Percentiles rank a stretch among this genome's conserved stretches.
phyloP scores from a whole-genome alignment of 345 rosid genomes.

The Erysimum cheiranthoides region DNA sequence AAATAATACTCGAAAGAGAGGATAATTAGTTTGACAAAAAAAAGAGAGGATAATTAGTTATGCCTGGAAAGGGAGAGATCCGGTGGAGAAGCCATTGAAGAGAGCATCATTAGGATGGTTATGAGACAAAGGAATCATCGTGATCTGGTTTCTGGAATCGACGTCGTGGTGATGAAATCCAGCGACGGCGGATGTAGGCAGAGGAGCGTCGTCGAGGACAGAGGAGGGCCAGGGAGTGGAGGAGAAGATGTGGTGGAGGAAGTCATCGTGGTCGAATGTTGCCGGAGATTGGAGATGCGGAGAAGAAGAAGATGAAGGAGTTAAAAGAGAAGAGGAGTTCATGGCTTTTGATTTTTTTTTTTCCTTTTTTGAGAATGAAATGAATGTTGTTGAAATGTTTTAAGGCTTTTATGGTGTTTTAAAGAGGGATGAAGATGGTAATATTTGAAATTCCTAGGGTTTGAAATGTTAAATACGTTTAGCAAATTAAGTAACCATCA shows the following conservation, averaged over 20 bases:
- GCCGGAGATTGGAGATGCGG: constrained; percentile 41
- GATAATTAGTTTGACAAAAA: background rate
- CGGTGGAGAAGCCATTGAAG: constrained; percentile 64
- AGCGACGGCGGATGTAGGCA: constrained; percentile 24
- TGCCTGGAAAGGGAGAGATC: constrained; percentile 75
- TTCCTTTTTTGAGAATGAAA: constrained; percentile 7
- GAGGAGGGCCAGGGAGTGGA: constrained; percentile 58
- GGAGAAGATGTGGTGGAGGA: constrained; percentile 82
- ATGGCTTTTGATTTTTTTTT: background rate
- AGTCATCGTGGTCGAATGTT: constrained; percentile 62
- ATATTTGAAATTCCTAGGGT: constrained; percentile 20
- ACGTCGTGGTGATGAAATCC: constrained; percentile 46
- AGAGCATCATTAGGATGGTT: constrained; percentile 52
- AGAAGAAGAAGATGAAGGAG: constrained; percentile 43
- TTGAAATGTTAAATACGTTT: background rate
- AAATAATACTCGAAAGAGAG: background rate
- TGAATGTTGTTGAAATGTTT: constrained; percentile 24
- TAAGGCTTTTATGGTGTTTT: constrained; percentile 29
- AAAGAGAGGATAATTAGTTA: background rate
- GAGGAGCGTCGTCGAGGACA: constrained; percentile 32
- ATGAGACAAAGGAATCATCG: constrained; percentile 46
- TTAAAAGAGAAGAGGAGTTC: constrained; percentile 36
- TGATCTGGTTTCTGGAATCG: constrained; percentile 67
- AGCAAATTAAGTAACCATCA: background rate
- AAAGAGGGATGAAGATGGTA: constrained; percentile 10